Base-by-base conservation (phyloP, 352 stramenopile species). In the Globisporangium cystogenes region DNA sequence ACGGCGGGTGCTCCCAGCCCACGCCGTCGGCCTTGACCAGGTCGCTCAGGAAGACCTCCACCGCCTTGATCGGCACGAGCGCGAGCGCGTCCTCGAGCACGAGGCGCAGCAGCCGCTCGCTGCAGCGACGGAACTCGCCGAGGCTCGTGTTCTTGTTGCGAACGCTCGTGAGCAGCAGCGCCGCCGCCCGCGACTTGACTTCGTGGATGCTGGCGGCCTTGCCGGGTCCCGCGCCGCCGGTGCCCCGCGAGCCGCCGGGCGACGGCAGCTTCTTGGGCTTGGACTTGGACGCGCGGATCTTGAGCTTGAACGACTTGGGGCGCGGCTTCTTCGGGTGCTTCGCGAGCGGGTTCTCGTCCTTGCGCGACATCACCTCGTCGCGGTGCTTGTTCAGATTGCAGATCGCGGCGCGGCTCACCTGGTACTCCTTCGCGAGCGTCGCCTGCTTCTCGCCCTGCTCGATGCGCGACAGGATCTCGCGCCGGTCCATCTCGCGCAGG, bases 371-470 rank as follows among this genome's bases (percentile, higher is more conserved):
- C 1, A 86, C 72, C 18, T 72, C 60, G 23, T 76, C 67, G 3
- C 72, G 57, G 39, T 83, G 71, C 52, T 86, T 83, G 59, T 82
- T 73, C 29, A 86, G 49, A 54, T 86, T 86, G 45, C 72, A 86
- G 48, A 86, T 86, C n/a, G 75, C 72, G 0, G 75, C 72, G 24
- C 75, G 75, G 45, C 68, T 83, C 26, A 86, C 75, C n/a, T 76
- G 59, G 54, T 80, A 86, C 55, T 86, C 76, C 60, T 86, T 87
- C 26, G 76, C 74, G 3, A 86, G 64, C 23, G 65, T 67, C 1
- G 76, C 72, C 33, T 86, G 72, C 53, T 86, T 84, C 57, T 87
- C 76, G 2, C 76, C 76, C 20, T 70, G 65, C 8, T 71, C 65
- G 35, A 87, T 78, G 6, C 76, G 72, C 8, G 62, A 55, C 24